Conservation (phyloP, 257 asterid genomes). For the Solanum virginianum region DNA sequence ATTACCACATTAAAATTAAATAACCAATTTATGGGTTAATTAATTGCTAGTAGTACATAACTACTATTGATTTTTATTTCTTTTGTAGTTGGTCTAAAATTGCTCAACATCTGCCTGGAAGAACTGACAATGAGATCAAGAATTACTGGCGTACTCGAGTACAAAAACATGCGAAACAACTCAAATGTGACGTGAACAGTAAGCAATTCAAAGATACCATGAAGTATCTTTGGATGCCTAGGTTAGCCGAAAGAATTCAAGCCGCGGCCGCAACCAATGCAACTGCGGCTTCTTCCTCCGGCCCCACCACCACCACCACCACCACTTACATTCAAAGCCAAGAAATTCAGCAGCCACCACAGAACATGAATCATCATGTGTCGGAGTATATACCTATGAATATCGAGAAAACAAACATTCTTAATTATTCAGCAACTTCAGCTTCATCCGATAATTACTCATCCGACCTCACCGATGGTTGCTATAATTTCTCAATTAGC, state of each 20-base stretch:
- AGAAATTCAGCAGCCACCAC: not conserved
- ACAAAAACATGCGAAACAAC: conserved; percentile 87
- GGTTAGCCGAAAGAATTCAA: conserved; percentile 69
- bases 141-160: conserved; percentile 92
- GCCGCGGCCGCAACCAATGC: conserved; percentile 19
- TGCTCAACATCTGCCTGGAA: conserved; percentile 74
- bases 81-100: conserved; percentile 63
- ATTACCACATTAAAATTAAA: not conserved
- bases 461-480: conserved; percentile 60
- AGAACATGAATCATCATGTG: not conserved
- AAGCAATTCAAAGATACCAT: conserved; percentile 87
- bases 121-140: conserved; percentile 62
- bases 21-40: not conserved
- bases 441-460: conserved; percentile 55
- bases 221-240: conserved; percentile 83
- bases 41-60: not conserved
- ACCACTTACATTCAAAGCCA: not conserved
- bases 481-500: conserved; percentile 27
- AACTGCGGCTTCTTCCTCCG: not conserved
- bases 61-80: not conserved
- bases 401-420: not conserved
- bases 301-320: conserved; percentile 3
- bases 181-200: conserved; percentile 87
- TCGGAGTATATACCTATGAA: not conserved
- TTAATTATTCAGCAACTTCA: conserved; percentile 35